phyloP scores from a whole-genome alignment of 495 filamentous ascomycete species.

The Talaromyces thailandensis region DNA sequence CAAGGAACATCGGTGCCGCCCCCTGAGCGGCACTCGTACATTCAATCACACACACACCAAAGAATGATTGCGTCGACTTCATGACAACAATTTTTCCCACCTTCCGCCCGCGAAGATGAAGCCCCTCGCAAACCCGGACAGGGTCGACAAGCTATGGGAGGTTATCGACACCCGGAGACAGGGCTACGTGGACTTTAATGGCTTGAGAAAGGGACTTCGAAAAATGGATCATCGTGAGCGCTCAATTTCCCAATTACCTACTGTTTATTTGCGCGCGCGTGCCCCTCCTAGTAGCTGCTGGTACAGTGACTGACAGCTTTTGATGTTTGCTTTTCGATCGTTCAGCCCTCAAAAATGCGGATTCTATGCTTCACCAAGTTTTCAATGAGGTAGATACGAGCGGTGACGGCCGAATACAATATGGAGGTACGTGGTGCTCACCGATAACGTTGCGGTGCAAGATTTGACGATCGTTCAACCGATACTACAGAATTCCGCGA shows the following conservation, averaged over 20 bases:
- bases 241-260: neutral
- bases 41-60: neutral
- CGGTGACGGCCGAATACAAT: conserved; percentile 83
- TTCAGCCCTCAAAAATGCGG: conserved; percentile 87
- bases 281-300: neutral
- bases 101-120: conserved; percentile 35
- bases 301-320: conserved; percentile 17
- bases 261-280: conserved; percentile 1
- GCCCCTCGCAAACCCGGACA: conserved; percentile 54
- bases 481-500: conserved; percentile 64
- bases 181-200: conserved; percentile 73
- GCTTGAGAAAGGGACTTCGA: conserved; percentile 72
- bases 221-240: conserved; percentile 88
- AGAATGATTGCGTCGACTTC: conserved; percentile 10
- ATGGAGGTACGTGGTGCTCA: conserved; percentile 50
- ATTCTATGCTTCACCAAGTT: conserved; percentile 72
- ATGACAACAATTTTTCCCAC: conserved; percentile 25
- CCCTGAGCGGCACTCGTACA: neutral
- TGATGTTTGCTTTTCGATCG: conserved; percentile 3
- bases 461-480: neutral
- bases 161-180: conserved; percentile 66
- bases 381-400: conserved; percentile 74
- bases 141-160: conserved; percentile 73
- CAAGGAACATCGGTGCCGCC: neutral
- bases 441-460: neutral